Evolutionary conservation across 73 alveolate species (phyloP).

Genomic region (Tetrahymena borealis): DNA sequence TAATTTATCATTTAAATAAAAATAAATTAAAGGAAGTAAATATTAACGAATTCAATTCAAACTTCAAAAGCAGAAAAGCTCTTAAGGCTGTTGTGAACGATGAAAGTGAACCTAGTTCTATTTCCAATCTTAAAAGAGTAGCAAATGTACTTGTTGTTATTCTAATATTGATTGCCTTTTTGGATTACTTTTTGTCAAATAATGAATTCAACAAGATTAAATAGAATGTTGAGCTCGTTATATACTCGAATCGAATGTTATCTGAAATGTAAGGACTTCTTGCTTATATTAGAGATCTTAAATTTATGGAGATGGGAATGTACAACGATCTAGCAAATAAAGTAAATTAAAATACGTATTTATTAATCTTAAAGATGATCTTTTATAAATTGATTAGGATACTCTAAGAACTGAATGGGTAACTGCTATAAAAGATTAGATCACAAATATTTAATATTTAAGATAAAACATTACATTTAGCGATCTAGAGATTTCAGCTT

Average conservation of each 20-base stretch:
- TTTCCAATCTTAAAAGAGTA: constrained; percentile 15
- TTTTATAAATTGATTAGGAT: background rate
- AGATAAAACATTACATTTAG: background rate
- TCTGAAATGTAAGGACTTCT: constrained; percentile 25
- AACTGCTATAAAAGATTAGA: background rate
- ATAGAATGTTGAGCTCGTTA: background rate
- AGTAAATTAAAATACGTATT: background rate
- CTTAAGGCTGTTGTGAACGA: constrained; percentile 22
- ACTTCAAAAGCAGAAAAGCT: constrained; percentile 26
- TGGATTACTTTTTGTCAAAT: constrained; percentile 18
- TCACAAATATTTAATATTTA: background rate
- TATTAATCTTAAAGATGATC: background rate
- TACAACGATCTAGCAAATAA: background rate
- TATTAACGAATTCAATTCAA: constrained; percentile 10
- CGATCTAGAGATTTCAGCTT: background rate
- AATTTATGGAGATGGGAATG: constrained; percentile 4
- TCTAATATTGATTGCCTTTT: constrained; percentile 18
- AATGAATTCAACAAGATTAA: constrained; percentile 20
- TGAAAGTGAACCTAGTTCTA: constrained; percentile 11
- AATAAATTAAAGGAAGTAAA: background rate
- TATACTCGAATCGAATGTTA: background rate
- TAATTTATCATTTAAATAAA: background rate
- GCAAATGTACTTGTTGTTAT: constrained; percentile 19
- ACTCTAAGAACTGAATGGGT: background rate
- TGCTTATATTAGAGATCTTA: constrained; percentile 9